A percentile compares a stretch with the other conserved stretches of the same genome.
These are phyloP conservation scores for Amanita polypyramis DNA, from an alignment of 768 basidiomycete genomes.

Conservation along the genomic window DNA sequence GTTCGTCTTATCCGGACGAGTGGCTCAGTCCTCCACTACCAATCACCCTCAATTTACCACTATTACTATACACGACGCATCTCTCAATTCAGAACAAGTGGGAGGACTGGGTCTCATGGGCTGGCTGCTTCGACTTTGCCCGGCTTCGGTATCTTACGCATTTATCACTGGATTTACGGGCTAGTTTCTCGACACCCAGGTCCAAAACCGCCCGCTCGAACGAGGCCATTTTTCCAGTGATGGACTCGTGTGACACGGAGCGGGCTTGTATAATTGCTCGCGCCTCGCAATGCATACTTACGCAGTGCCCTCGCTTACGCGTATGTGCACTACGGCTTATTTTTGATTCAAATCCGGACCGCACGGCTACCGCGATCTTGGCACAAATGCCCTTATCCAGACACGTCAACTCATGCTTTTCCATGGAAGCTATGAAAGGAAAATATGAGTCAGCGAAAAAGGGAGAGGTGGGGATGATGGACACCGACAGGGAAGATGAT, in stretches of 20 bases:
- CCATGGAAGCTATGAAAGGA: neutral
- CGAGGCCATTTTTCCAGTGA: slow-evolving; percentile 11
- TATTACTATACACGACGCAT: slow-evolving; percentile 27
- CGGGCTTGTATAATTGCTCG: slow-evolving; percentile 1
- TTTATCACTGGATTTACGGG: slow-evolving; percentile 27
- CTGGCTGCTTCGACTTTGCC: slow-evolving; percentile 13
- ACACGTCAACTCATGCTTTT: neutral
- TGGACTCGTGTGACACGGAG: neutral
- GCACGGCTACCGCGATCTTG: slow-evolving; percentile 12
- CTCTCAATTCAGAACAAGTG: slow-evolving; percentile 29
- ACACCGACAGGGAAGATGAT: slow-evolving; percentile 7
- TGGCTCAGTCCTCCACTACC: slow-evolving; percentile 14
- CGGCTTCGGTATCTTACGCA: slow-evolving; percentile 22
- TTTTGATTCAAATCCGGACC: slow-evolving; percentile 17
- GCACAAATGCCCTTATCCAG: slow-evolving; percentile 5
- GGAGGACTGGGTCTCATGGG: slow-evolving; percentile 33
- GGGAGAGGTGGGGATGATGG: neutral
- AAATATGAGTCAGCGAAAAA: neutral
- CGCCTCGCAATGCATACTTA: neutral
- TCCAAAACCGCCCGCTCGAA: slow-evolving; percentile 5
- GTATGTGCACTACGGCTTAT: slow-evolving; percentile 25
- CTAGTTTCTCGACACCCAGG: slow-evolving; percentile 16
- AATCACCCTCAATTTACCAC: slow-evolving; percentile 16
- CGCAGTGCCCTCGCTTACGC: slow-evolving; percentile 11
- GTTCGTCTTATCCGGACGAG: neutral